Percentiles rank a stretch among this genome's conserved stretches.
Evolutionary conservation across 345 rosid genomes (phyloP).

Genomic region (Moringa oleifera): DNA sequence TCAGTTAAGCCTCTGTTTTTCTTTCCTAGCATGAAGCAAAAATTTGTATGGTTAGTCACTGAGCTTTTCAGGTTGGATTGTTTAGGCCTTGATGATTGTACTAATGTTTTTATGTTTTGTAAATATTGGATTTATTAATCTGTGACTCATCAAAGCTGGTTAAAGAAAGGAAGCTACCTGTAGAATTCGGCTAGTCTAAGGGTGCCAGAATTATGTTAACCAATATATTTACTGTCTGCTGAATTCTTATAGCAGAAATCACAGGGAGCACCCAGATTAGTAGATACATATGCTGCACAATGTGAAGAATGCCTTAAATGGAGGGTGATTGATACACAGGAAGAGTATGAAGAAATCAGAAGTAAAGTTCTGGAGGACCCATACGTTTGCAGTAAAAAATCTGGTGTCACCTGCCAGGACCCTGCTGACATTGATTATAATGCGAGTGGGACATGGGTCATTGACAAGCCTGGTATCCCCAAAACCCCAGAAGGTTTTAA

Average conservation of each 20-base stretch:
- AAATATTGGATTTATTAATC: no score
- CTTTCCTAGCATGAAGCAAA: no score
- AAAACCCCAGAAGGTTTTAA: slow-evolving; percentile 82
- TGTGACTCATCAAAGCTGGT: no score
- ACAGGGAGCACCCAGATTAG: slow-evolving; percentile 21
- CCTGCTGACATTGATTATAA: slow-evolving; percentile 67
- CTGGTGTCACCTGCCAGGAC: slow-evolving; percentile 55
- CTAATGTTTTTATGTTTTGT: not conserved
- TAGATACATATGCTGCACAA: slow-evolving; percentile 76
- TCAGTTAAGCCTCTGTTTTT: no score
- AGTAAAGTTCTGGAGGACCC: slow-evolving; percentile 44
- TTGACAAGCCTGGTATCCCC: slow-evolving; percentile 80
- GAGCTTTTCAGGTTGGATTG: no score
- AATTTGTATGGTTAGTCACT: no score
- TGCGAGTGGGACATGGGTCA: slow-evolving; percentile 65
- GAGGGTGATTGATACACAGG: slow-evolving; percentile 56
- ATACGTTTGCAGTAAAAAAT: slow-evolving; percentile 43
- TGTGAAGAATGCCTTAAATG: slow-evolving; percentile 70
- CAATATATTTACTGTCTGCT: not conserved
- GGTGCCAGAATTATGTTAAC: no score
- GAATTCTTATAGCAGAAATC: slow-evolving; percentile 4
- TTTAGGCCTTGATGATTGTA: no score
- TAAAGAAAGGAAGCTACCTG: no score
- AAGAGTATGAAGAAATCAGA: slow-evolving; percentile 76
- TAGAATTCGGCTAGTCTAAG: no score